phyloP scores from a whole-genome alignment of 2,329 filamentous ascomycete genomes.

The Pseudocercospora fijiensis region DNA sequence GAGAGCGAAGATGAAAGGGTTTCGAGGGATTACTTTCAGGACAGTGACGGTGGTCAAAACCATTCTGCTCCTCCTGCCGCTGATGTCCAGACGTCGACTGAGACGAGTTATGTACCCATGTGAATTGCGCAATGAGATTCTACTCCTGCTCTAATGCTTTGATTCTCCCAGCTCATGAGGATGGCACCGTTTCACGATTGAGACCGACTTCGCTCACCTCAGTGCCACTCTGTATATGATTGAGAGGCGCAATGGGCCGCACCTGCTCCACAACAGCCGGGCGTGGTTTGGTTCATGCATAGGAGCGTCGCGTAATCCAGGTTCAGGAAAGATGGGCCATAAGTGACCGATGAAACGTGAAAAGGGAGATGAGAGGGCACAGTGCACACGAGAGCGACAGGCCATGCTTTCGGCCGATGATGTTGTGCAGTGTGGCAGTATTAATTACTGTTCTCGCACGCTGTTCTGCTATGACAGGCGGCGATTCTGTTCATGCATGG shows the following conservation, averaged over 20 bases:
- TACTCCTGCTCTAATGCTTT: background rate
- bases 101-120: conserved; percentile 1
- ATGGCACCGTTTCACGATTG: background rate
- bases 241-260: background rate
- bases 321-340: too few species aligned
- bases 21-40: background rate
- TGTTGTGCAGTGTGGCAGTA: background rate
- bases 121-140: background rate
- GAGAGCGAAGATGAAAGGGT: background rate
- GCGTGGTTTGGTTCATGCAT: too few species aligned
- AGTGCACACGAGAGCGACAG: background rate
- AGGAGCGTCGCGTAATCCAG: too few species aligned
- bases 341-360: too few species aligned
- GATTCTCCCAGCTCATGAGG: background rate
- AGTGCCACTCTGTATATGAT: background rate
- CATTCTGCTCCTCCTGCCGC: background rate
- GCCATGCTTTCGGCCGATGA: background rate
- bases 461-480: conserved; percentile 2
- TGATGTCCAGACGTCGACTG: background rate
- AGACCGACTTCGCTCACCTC: background rate
- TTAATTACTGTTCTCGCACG: background rate
- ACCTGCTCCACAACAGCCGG: background rate
- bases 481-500: background rate
- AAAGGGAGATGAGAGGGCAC: background rate
- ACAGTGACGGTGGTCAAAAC: background rate